Conservation (phyloP, 2,329 filamentous ascomycete genomes). For the Aspergillus hiratsukae region DNA sequence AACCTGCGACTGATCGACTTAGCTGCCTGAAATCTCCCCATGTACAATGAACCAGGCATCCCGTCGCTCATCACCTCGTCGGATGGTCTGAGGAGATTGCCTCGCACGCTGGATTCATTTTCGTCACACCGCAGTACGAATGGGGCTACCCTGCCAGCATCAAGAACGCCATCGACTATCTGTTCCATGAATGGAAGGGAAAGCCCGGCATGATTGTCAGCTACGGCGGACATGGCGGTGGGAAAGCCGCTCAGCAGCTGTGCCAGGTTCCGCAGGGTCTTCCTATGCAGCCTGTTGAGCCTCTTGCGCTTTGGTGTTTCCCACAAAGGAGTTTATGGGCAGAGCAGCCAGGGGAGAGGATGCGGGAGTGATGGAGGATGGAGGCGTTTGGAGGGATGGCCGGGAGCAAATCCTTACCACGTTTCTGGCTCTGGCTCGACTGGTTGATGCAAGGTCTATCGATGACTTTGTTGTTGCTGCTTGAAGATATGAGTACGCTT, state of each 20-base stretch:
- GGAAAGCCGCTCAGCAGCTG: slow-evolving; percentile 35
- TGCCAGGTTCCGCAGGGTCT: slow-evolving; percentile 31
- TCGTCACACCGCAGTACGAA: slow-evolving; percentile 51
- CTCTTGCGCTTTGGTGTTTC: slow-evolving; percentile 28
- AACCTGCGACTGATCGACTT: slow-evolving; percentile 7
- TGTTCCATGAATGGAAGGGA: slow-evolving; percentile 55
- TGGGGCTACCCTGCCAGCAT: slow-evolving; percentile 49
- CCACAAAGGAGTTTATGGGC: slow-evolving; percentile 18
- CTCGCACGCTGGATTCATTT: slow-evolving; percentile 37
- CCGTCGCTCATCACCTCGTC: slow-evolving; percentile 30
- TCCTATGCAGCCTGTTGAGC: slow-evolving; percentile 31
- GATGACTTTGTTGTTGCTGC: background rate
- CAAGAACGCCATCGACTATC: slow-evolving; percentile 62
- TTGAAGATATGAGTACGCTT: too few relatives aligned
- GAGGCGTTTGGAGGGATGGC: slow-evolving; percentile 2
- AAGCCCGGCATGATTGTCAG: slow-evolving; percentile 53
- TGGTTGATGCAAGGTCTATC: background rate
- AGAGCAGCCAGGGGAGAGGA: slow-evolving; percentile 22
- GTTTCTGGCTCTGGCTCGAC: slow-evolving; percentile 1
- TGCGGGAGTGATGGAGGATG: slow-evolving; percentile 9
- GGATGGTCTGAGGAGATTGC: slow-evolving; percentile 33
- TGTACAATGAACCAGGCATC: slow-evolving; percentile 38
- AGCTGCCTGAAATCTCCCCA: slow-evolving; percentile 24
- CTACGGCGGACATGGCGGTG: slow-evolving; percentile 48
- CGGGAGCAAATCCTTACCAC: slow-evolving; percentile 2